Evolutionary conservation across 106 monocot genomes (phyloP).

Genomic region (Narthecium ossifragum): DNA sequence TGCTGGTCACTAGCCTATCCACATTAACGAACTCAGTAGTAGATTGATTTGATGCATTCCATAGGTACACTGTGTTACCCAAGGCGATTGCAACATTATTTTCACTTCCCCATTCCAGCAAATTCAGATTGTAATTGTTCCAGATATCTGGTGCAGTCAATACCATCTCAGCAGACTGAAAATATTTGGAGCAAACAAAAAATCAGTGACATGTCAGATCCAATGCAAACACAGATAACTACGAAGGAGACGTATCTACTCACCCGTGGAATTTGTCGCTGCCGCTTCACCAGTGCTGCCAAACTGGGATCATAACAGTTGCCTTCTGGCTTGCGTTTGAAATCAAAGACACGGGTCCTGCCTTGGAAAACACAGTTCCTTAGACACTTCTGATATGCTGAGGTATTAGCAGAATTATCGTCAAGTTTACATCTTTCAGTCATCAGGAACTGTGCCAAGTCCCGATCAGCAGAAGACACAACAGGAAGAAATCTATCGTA

Average conservation of each 20-base stretch:
- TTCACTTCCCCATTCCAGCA: constrained; percentile 7
- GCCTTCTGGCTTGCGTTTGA: background rate
- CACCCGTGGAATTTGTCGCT: background rate
- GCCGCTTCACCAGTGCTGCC: background rate
- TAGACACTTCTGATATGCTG: background rate
- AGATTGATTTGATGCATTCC: constrained; percentile 1
- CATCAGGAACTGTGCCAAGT: background rate
- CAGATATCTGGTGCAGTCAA: background rate
- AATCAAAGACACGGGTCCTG: background rate
- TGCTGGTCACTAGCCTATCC: background rate
- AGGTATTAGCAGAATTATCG: background rate
- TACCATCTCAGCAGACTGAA: background rate
- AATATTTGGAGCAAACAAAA: background rate
- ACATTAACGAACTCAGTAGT: background rate
- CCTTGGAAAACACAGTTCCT: background rate
- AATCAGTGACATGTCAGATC: background rate
- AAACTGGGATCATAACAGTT: background rate
- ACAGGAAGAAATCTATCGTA: background rate
- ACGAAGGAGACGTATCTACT: background rate
- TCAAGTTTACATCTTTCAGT: background rate
- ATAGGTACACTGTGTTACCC: constrained; percentile 1
- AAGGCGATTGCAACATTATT: constrained; percentile 2
- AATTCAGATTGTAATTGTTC: constrained; percentile 1
- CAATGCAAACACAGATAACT: background rate
- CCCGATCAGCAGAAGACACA: background rate